These are phyloP conservation scores for Calonectria fujianensis DNA, from an alignment of 2,329 filamentous ascomycete species.

Conservation along the genomic window DNA sequence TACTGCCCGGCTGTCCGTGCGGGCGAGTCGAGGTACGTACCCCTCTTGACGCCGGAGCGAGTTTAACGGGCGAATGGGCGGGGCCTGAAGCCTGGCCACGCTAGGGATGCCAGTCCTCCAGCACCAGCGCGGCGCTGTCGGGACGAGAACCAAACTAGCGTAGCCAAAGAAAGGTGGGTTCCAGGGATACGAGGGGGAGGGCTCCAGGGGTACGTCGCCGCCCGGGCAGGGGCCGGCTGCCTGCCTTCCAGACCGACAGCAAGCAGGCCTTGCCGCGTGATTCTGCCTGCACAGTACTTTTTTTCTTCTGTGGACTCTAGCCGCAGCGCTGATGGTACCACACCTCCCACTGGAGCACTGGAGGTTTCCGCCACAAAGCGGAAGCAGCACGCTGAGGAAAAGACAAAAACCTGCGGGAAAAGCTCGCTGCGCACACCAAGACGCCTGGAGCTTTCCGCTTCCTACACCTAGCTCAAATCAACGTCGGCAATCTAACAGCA, in stretches of 20 bases:
- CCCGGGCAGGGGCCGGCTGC: not conserved
- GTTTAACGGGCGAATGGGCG: conserved; percentile 34
- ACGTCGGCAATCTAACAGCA: not conserved
- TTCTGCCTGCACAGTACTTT: not conserved
- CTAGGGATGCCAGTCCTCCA: not conserved
- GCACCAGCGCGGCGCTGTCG: conserved; percentile 15
- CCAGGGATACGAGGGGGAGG: conserved; percentile 15
- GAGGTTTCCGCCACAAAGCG: not conserved
- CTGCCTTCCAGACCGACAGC: not conserved
- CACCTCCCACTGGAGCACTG: conserved; percentile 2
- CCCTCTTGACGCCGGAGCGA: conserved; percentile 22
- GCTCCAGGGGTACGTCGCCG: conserved; percentile 4
- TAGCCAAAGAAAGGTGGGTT: conserved; percentile 6
- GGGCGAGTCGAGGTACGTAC: not conserved
- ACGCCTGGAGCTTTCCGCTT: conserved; percentile 8
- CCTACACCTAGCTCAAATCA: not conserved
- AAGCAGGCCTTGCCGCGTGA: conserved; percentile 7
- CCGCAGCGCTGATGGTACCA: not conserved
- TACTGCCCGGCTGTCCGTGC: conserved; percentile 8
- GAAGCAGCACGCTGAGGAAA: not conserved
- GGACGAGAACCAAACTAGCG: conserved; percentile 4
- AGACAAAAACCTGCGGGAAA: conserved; percentile 12
- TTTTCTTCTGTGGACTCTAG: not conserved
- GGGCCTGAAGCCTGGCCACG: not conserved
- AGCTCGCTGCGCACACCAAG: not conserved